Evolutionary conservation across 2,329 filamentous ascomycete species (phyloP).

Genomic region (Sporothrix inflata): DNA sequence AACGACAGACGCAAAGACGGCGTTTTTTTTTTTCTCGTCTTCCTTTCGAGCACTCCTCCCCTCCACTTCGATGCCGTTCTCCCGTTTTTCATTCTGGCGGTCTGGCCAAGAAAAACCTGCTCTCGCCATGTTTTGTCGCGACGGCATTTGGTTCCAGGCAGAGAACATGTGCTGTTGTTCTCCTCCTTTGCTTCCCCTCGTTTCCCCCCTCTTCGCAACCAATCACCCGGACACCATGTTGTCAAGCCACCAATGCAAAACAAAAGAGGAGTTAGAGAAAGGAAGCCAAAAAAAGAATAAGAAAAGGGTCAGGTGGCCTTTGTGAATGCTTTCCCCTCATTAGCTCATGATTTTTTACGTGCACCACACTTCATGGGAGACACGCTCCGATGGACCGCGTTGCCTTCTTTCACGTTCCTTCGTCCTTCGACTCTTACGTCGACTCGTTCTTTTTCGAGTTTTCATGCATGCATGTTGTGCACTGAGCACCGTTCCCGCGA

Average conservation of each 20-base stretch:
- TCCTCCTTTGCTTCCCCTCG: not conserved
- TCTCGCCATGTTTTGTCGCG: not conserved
- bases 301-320: not conserved
- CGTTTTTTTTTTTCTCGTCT: not conserved
- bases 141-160: not conserved
- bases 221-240: constrained; percentile 10
- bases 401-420: not conserved
- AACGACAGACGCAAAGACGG: not conserved
- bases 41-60: too few relatives aligned
- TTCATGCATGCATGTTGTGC: not conserved
- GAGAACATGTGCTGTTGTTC: not conserved
- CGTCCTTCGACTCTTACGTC: not conserved
- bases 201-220: constrained; percentile 10
- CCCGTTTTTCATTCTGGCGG: not conserved
- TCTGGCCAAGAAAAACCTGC: not conserved
- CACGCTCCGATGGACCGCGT: constrained; percentile 13
- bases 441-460: not conserved
- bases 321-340: not conserved
- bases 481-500: not conserved
- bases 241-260: constrained; percentile 2
- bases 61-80: constrained; percentile 4
- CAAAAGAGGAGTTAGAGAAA: not conserved
- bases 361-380: not conserved
- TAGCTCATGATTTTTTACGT: not conserved
- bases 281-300: too few relatives aligned